Evolutionary conservation across 257 asterid species (phyloP).

Genomic region (Ligustrum vulgare): DNA sequence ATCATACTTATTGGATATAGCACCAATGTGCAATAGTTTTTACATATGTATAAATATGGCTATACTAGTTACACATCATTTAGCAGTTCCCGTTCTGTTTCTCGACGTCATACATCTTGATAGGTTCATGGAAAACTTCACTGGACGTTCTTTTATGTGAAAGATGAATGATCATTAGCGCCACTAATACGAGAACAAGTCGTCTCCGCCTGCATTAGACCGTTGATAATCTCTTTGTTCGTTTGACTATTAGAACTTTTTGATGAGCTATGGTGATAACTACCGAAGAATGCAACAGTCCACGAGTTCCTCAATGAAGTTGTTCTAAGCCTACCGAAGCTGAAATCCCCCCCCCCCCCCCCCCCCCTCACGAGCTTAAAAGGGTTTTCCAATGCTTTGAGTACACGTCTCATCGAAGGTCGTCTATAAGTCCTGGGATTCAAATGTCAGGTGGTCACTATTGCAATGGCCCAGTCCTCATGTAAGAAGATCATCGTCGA

Average conservation of each 20-base stretch:
- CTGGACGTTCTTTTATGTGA: constrained; percentile 58
- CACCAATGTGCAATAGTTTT: too few relatives aligned
- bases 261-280: constrained; percentile 59
- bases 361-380: too few relatives aligned
- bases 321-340: background rate
- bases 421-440: constrained; percentile 58
- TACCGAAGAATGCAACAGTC: constrained; percentile 57
- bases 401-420: constrained; percentile 60
- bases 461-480: constrained; percentile 74
- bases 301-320: constrained; percentile 48
- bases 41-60: too few relatives aligned
- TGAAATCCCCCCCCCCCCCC: too few relatives aligned
- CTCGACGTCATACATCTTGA: constrained; percentile 45
- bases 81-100: constrained; percentile 30
- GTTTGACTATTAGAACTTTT: constrained; percentile 40
- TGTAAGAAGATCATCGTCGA: constrained; percentile 66
- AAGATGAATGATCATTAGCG: constrained; percentile 43
- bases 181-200: constrained; percentile 62
- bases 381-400: too few relatives aligned
- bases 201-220: constrained; percentile 44
- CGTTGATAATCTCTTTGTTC: constrained; percentile 41
- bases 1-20: too few relatives aligned
- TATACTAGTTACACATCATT: background rate
- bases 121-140: constrained; percentile 61
- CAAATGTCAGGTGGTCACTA: constrained; percentile 65